These are phyloP conservation scores for Termitomyces sp. DNA, from an alignment of 768 basidiomycete genomes.

Conservation along the genomic window DNA sequence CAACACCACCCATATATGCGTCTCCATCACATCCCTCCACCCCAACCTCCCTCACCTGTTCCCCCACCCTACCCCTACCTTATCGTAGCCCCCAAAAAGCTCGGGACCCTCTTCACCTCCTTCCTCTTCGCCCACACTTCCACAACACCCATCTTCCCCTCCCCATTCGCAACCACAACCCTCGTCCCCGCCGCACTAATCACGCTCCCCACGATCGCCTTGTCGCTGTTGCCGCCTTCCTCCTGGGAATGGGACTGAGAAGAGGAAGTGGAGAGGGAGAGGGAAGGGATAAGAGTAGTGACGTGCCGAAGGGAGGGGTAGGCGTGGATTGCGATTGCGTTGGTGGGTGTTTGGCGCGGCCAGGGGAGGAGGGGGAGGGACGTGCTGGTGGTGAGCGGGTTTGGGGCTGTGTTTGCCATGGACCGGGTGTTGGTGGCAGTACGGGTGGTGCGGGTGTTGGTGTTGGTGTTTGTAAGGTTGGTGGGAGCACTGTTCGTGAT, in stretches of 20 bases:
- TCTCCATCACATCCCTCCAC: background rate
- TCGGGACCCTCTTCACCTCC: constrained; percentile 30
- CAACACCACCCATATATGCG: too few relatives aligned
- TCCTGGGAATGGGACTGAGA: background rate
- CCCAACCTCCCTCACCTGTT: background rate
- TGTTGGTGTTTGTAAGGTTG: background rate
- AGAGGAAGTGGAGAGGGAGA: background rate
- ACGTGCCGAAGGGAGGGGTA: constrained; percentile 2
- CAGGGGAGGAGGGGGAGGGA: background rate
- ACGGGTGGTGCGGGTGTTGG: background rate
- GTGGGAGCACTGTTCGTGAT: background rate
- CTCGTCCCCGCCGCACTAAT: constrained; percentile 49
- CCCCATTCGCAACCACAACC: constrained; percentile 43
- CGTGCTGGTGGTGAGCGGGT: background rate
- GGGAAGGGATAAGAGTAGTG: background rate
- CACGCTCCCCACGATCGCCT: constrained; percentile 59
- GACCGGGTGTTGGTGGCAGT: background rate
- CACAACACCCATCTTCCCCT: constrained; percentile 3
- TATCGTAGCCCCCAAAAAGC: constrained; percentile 26
- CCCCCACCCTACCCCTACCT: background rate
- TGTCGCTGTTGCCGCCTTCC: constrained; percentile 41
- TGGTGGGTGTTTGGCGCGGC: background rate
- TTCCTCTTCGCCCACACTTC: constrained; percentile 50
- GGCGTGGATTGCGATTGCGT: background rate
- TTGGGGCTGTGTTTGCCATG: background rate